Evolutionary conservation across 305 asterid genomes (phyloP), one percentile per base, ranked within the genome.

Genomic region (Fraxinus albicans): DNA sequence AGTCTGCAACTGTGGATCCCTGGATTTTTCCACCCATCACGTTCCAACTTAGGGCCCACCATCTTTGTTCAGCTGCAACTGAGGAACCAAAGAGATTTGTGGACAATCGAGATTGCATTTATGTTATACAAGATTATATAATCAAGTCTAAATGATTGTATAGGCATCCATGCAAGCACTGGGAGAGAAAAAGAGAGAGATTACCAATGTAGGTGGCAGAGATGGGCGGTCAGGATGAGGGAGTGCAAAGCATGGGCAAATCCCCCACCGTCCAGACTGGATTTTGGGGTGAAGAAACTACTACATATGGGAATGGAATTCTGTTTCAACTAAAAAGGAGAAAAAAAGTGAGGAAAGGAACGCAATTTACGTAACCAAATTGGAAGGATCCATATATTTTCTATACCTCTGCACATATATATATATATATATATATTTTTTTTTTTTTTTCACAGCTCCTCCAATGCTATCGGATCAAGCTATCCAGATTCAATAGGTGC

Each of bases 321-420:
- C 27, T 83, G 10, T 77, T 55, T 78, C 79, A 7, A 27, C 75
- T 42, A 85, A 78, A 65, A 80, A 85, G 63, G 73, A 9, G 60
- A 67, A 23, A 78, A 17, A 31, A 65, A 82, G 29, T 79, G 83
- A 84, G 89, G 60, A 81, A 86, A 78, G 80, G 87, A 88, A 87
- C 93, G 92, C 81, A 87, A n/a, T 84, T 89, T 72, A 47, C 90
- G 97, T 78, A 25, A 78, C 82, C 78, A 75, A 55, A 77, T 76
- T 8, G 8, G 67, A 73, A 65, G 38, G 79, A 78, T 10, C 84
- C 75, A 29, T 73, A 31, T 19, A 31, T 31, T 75, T 65, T 65
- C 31, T 8, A 3, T 33, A 33, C 35, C 67, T 27, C 2, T 27
- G 31, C 31, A 27, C 31, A 27, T 0, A 25, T 0, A 25, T 0